phyloP scores from a whole-genome alignment of 2,329 filamentous ascomycete genomes.

The Sclerotinia spermophila region DNA sequence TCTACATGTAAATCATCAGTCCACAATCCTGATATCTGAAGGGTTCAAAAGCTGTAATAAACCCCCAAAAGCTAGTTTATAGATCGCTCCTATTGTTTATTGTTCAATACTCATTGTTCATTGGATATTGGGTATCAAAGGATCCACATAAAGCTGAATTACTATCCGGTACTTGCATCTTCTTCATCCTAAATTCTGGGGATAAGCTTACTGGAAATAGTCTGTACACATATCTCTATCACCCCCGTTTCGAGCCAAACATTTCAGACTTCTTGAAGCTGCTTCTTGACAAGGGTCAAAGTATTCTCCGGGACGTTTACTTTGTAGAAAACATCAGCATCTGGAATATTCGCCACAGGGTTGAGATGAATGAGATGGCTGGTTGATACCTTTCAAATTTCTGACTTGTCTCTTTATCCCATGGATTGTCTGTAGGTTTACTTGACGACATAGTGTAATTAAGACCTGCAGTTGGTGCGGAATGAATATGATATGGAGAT shows the following conservation, averaged over 20 bases:
- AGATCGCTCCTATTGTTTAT: not conserved
- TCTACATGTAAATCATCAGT: constrained; percentile 53
- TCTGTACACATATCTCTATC: constrained; percentile 88
- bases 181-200: not conserved
- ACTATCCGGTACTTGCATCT: not conserved
- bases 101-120: not conserved
- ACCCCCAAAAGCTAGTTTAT: not conserved
- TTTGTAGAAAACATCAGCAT: constrained; percentile 39
- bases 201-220: constrained; percentile 78
- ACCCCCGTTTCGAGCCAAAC: constrained; percentile 81
- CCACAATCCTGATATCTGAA: not conserved
- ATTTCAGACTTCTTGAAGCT: constrained; percentile 78
- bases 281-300: constrained; percentile 95
- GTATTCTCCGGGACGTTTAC: constrained; percentile 85
- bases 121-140: not conserved
- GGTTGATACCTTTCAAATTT: constrained; percentile 59
- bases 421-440: constrained; percentile 42
- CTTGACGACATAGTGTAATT: constrained; percentile 29
- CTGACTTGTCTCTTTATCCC: constrained; percentile 56
- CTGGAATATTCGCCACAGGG: not conserved
- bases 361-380: constrained; percentile 21
- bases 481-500: not conserved
- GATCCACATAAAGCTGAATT: constrained; percentile 8
- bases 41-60: not conserved
- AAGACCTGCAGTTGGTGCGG: not conserved